Evolutionary conservation across 352 stramenopile species (phyloP).

Genomic region (Pythium biforme): DNA sequence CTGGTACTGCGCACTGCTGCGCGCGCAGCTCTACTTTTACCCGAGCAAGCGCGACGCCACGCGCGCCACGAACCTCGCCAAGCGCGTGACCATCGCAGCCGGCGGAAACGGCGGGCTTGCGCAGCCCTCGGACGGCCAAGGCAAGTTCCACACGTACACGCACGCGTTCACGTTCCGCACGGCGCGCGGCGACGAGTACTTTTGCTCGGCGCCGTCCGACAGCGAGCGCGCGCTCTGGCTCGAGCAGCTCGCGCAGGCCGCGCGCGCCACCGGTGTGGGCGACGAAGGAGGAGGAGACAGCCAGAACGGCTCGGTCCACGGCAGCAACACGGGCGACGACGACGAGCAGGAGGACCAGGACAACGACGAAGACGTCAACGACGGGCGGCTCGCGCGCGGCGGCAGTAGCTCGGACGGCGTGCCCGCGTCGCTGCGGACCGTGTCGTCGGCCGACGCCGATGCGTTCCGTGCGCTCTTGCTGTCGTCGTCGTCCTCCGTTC

Average conservation of each 20-base stretch:
- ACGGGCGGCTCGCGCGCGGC: no score
- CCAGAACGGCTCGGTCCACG: neutral
- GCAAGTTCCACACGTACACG: constrained; percentile 31
- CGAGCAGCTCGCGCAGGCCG: constrained; percentile 20
- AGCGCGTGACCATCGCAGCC: constrained; percentile 24
- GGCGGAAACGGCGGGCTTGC: neutral
- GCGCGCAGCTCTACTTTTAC: constrained; percentile 33
- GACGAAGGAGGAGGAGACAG: neutral
- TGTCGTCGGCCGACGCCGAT: constrained; percentile 1
- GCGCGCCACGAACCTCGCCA: constrained; percentile 21
- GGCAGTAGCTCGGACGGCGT: neutral
- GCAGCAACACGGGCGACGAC: constrained; percentile 6
- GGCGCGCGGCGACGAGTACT: constrained; percentile 26
- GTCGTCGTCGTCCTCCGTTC: neutral
- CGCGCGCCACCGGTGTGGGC: neutral
- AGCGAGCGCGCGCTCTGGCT: constrained; percentile 32
- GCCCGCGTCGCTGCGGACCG: neutral
- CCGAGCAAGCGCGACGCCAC: constrained; percentile 32
- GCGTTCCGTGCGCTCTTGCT: neutral
- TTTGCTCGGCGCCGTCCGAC: constrained; percentile 31
- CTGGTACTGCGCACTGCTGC: constrained; percentile 39
- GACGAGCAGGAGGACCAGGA: constrained; percentile 8
- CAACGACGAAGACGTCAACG: neutral
- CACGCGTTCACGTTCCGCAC: constrained; percentile 36
- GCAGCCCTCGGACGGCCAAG: constrained; percentile 24